Conservation (phyloP, 2,329 filamentous ascomycete genomes). For the Fusarium nodosum region DNA sequence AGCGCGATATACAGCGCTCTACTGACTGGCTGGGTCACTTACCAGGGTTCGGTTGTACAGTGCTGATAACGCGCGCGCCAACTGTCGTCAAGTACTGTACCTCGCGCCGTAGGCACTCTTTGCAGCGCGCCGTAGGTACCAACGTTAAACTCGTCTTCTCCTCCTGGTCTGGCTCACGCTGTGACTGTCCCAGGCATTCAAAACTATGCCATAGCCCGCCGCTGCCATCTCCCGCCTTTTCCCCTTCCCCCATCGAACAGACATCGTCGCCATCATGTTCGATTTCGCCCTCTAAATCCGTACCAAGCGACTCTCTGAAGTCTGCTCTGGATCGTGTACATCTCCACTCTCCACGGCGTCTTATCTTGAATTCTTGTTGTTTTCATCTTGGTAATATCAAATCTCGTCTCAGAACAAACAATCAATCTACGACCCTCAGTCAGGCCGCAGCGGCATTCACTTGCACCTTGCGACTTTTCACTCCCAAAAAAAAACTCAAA, state of each 20-base stretch:
- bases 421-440: constrained; percentile 28
- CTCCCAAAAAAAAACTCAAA: background rate
- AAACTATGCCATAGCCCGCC: constrained; percentile 56
- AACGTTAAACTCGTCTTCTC: constrained; percentile 38
- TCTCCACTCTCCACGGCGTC: constrained; percentile 57
- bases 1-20: background rate
- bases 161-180: constrained; percentile 43
- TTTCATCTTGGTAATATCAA: constrained; percentile 38
- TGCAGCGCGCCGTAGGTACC: constrained; percentile 43
- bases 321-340: constrained; percentile 63
- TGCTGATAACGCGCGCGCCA: background rate
- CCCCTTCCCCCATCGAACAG: constrained; percentile 64
- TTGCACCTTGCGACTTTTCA: constrained; percentile 62
- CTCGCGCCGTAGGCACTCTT: constrained; percentile 9
- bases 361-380: constrained; percentile 47
- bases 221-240: constrained; percentile 51
- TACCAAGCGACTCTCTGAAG: constrained; percentile 67
- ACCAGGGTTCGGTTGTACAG: constrained; percentile 35
- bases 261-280: constrained; percentile 66
- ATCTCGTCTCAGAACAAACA: constrained; percentile 16
- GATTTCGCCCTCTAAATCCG: constrained; percentile 65
- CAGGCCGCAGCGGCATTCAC: constrained; percentile 64
- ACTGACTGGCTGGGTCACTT: constrained; percentile 31
- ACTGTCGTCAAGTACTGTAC: constrained; percentile 36
- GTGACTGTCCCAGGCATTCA: constrained; percentile 49